Conservation (phyloP, 2,329 filamentous ascomycete genomes). For the Pseudogymnoascus sp. region DNA sequence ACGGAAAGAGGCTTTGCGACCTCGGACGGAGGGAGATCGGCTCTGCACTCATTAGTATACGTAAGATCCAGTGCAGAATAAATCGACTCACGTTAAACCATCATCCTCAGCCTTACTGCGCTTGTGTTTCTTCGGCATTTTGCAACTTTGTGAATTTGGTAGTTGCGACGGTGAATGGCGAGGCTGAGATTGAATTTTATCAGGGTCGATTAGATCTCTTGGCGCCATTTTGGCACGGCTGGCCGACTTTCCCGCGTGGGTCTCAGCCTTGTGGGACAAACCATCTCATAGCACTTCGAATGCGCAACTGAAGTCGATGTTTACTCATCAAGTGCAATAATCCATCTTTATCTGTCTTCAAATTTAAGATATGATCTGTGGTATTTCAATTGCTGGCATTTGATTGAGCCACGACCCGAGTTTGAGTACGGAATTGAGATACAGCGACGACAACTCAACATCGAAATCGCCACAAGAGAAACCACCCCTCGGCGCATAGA, state of each 20-base stretch:
- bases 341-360: background rate
- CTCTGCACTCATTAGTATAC: slow-evolving; percentile 19
- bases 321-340: background rate
- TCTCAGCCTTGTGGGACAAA: slow-evolving; percentile 3
- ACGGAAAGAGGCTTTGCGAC: slow-evolving; percentile 38
- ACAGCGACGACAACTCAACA: background rate
- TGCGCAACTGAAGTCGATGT: background rate
- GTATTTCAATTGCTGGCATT: slow-evolving; percentile 1
- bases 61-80: background rate
- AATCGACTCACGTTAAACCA: slow-evolving; percentile 41
- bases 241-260: slow-evolving; percentile 3
- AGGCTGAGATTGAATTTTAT: slow-evolving; percentile 10
- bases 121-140: slow-evolving; percentile 85
- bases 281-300: background rate
- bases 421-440: background rate
- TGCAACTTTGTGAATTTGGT: slow-evolving; percentile 16
- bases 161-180: slow-evolving; percentile 6
- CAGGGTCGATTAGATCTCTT: slow-evolving; percentile 6
- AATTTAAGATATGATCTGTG: background rate
- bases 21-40: slow-evolving; percentile 44
- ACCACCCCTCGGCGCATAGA: background rate
- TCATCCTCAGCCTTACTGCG: slow-evolving; percentile 50
- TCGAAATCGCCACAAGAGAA: background rate
- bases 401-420: background rate
- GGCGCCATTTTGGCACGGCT: background rate